These are phyloP conservation scores for Melastoma candidum DNA, from an alignment of 441 rosid genomes.

Conservation along the genomic window DNA sequence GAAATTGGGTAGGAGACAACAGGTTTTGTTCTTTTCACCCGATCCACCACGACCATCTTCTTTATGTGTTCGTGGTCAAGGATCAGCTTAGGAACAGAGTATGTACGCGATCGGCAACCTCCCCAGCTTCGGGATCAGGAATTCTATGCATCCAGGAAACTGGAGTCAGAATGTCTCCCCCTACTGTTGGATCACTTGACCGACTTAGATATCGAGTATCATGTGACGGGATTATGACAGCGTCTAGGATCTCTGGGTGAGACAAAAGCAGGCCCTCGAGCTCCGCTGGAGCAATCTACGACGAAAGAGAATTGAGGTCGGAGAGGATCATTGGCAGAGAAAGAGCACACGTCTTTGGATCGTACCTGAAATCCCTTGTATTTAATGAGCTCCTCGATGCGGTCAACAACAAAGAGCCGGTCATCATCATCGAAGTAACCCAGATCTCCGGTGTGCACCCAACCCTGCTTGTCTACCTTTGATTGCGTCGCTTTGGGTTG, in stretches of 20 bases:
- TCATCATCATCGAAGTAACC: slow-evolving; percentile 70
- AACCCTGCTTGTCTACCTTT: slow-evolving; percentile 46
- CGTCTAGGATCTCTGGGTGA: slow-evolving; percentile 70
- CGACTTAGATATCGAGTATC: too few relatives aligned
- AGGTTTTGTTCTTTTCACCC: slow-evolving; percentile 29
- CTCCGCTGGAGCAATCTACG: slow-evolving; percentile 94
- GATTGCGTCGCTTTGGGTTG: slow-evolving; percentile 48
- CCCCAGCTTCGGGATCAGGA: slow-evolving; percentile 92
- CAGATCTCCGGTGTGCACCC: slow-evolving; percentile 66
- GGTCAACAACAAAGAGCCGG: slow-evolving; percentile 50
- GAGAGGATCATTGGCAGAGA: too few relatives aligned
- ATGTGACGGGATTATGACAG: slow-evolving; percentile 84
- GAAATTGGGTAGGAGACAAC: not conserved
- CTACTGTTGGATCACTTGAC: not conserved
- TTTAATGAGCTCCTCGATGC: slow-evolving; percentile 72
- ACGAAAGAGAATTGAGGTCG: not conserved
- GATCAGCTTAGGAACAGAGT: slow-evolving; percentile 54
- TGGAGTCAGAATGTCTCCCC: not conserved
- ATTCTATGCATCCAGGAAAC: slow-evolving; percentile 29
- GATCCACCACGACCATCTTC: slow-evolving; percentile 48
- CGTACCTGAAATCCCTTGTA: slow-evolving; percentile 68
- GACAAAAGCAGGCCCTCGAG: slow-evolving; percentile 92
- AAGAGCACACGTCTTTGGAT: too few relatives aligned
- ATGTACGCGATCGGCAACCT: slow-evolving; percentile 78
- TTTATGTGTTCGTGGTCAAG: slow-evolving; percentile 52